Base-by-base conservation (phyloP, 129 eudicot species). In the Chrysanthemum lavandulifolium region DNA sequence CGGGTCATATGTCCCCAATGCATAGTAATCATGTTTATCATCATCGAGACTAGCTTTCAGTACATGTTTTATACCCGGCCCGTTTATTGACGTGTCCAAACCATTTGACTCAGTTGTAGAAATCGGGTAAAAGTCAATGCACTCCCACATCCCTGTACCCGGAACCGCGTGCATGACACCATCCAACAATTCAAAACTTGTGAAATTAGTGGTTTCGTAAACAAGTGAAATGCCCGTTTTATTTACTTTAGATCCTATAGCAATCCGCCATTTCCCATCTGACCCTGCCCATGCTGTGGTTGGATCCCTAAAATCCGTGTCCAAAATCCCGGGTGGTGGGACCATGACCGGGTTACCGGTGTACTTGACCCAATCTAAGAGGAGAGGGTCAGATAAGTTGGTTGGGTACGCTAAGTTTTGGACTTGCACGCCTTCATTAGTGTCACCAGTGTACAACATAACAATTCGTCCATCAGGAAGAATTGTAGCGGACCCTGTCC, bases 131-230 rank as follows among this genome's bases (percentile, higher is more conserved):
- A 90, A 87, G 68, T 90, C 96, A 25, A 90, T 77, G 67, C 96
- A 87, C 72, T 90, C 96, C 96, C 96, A 90, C 96, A 90, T 87
- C 13, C 96, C 96, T 49, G 94, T 87, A 72, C 87, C 87, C 69
- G 91, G 91, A 10, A 90, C 96, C 19, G 61, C 85, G 14, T 89
- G 96, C 61, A 89, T 3, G 2, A 68, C n/a, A 2, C 71, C 88
- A 33, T 84, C 86, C 78, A 82, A 66, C 21, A 89, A 66, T 69
- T 89, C 73, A 14, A 65, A 89, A 69, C 75, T 84, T 2, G 68
- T 69, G 23, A 89, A 89, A 57, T 89, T 76, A 1, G 73, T 67
- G 2, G 96, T 89, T 59, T 79, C 79, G 19, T 89, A 89, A n/a
- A 89, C 85, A 8, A 89, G 78, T 0, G 90, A 13, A 2, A 83